Evolutionary conservation across 2,329 filamentous ascomycete genomes (phyloP).

Genomic region (Fusarium tanahbumbuense): DNA sequence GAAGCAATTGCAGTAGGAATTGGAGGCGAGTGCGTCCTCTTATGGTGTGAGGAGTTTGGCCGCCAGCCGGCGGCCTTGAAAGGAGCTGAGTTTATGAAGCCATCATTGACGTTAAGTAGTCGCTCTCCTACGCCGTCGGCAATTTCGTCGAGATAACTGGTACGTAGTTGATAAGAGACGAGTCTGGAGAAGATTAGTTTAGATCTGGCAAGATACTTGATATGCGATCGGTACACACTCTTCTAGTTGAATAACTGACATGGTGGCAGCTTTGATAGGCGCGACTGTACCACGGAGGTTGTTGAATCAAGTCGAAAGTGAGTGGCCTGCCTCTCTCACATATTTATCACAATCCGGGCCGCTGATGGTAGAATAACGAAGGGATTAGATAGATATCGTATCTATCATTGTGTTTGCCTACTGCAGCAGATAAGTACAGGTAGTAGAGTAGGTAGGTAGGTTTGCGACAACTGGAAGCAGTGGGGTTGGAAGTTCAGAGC

Average conservation of each 20-base stretch:
- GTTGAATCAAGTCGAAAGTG: background rate
- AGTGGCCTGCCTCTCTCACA: conserved; percentile 23
- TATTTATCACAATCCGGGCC: conserved; percentile 20
- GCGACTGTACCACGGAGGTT: conserved; percentile 9
- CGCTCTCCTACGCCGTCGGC: conserved; percentile 88
- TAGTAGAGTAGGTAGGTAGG: conserved; percentile 5
- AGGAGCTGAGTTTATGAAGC: conserved; percentile 80
- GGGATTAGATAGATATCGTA: conserved; percentile 9
- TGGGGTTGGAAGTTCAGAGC: conserved; percentile 36
- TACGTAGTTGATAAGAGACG: conserved; percentile 84
- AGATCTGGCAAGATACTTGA: background rate
- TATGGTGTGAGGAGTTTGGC: conserved; percentile 77
- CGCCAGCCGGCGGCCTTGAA: conserved; percentile 88
- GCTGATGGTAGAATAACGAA: background rate
- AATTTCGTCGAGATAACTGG: conserved; percentile 81
- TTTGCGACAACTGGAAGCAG: background rate
- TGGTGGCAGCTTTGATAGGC: conserved; percentile 30
- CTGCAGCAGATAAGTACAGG: conserved; percentile 1
- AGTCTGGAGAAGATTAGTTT: conserved; percentile 64
- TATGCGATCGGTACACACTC: conserved; percentile 46
- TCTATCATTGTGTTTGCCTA: conserved; percentile 4
- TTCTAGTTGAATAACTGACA: conserved; percentile 56
- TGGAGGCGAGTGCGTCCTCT: conserved; percentile 85
- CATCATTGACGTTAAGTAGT: conserved; percentile 82
- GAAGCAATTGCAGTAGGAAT: conserved; percentile 85